Evolutionary conservation across 2,329 filamentous ascomycete species (phyloP).

Genomic region (Xylaria sp.): DNA sequence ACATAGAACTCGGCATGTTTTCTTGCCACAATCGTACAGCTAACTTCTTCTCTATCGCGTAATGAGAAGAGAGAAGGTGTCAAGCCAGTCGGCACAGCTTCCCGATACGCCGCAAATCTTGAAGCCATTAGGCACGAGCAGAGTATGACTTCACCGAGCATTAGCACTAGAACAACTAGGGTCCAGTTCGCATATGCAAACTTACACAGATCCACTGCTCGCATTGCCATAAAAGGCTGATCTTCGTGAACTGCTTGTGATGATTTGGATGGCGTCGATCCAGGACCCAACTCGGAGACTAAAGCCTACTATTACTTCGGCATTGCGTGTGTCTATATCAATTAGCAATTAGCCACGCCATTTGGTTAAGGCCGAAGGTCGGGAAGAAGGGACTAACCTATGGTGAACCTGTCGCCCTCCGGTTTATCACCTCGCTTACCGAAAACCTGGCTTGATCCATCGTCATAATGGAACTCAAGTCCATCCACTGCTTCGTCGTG

Average conservation of each 20-base stretch:
- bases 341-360: conserved; percentile 15
- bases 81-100: conserved; percentile 79
- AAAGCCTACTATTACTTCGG: conserved; percentile 89
- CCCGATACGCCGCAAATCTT: conserved; percentile 87
- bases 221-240: conserved; percentile 85
- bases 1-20: background rate
- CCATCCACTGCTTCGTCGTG: conserved; percentile 80
- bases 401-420: conserved; percentile 74
- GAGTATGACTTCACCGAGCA: conserved; percentile 67
- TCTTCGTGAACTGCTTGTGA: conserved; percentile 86
- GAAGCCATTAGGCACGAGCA: conserved; percentile 89
- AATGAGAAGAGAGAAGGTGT: conserved; percentile 84
- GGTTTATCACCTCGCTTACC: conserved; percentile 72
- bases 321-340: conserved; percentile 73
- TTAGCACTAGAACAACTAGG: conserved; percentile 30
- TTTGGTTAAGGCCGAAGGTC: background rate
- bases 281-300: conserved; percentile 78
- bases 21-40: background rate
- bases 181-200: conserved; percentile 35
- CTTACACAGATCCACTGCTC: conserved; percentile 81
- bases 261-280: conserved; percentile 87
- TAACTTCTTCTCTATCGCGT: conserved; percentile 56
- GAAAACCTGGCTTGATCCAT: conserved; percentile 82
- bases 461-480: conserved; percentile 91
- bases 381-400: conserved; percentile 61